These are phyloP conservation scores for Acanthamoeba royreba DNA, from an alignment of 208 protist species.

Conservation along the genomic window DNA sequence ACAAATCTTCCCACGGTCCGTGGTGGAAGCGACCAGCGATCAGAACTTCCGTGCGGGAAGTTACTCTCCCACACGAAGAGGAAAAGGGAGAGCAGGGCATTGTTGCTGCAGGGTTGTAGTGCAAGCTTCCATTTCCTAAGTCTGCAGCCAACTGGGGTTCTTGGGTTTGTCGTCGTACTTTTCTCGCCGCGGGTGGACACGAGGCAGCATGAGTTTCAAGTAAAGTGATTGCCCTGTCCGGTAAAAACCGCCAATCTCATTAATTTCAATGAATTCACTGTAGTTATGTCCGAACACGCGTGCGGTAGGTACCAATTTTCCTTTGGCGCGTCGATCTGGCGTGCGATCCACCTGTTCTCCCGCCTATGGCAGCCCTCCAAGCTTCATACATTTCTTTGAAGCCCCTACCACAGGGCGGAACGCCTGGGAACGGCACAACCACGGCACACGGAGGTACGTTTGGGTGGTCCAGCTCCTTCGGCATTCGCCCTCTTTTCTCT, in stretches of 20 bases:
- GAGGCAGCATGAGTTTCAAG: neutral
- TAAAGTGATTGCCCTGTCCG: neutral
- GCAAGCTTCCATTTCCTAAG: too few relatives aligned
- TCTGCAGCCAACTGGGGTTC: neutral
- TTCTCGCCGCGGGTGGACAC: neutral
- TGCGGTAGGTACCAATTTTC: too few relatives aligned
- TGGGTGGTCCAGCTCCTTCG: neutral
- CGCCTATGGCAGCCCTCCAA: too few relatives aligned
- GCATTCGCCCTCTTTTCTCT: neutral
- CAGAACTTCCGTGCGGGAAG: too few relatives aligned
- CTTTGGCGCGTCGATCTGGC: too few relatives aligned
- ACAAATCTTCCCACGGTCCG: neutral
- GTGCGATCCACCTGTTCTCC: too few relatives aligned
- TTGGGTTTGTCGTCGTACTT: neutral
- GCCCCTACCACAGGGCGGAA: neutral
- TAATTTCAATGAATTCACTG: neutral
- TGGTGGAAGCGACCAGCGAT: neutral
- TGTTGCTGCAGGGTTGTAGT: too few relatives aligned
- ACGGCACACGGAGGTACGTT: neutral
- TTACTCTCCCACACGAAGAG: too few relatives aligned
- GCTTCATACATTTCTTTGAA: neutral
- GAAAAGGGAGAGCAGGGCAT: too few relatives aligned
- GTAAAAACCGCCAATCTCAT: neutral
- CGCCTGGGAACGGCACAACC: neutral
- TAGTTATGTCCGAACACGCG: neutral